A percentile compares a stretch with the other conserved stretches of the same genome.
Evolutionary conservation across 148 eudicot species (phyloP).

Genomic region (Spergularia marina): DNA sequence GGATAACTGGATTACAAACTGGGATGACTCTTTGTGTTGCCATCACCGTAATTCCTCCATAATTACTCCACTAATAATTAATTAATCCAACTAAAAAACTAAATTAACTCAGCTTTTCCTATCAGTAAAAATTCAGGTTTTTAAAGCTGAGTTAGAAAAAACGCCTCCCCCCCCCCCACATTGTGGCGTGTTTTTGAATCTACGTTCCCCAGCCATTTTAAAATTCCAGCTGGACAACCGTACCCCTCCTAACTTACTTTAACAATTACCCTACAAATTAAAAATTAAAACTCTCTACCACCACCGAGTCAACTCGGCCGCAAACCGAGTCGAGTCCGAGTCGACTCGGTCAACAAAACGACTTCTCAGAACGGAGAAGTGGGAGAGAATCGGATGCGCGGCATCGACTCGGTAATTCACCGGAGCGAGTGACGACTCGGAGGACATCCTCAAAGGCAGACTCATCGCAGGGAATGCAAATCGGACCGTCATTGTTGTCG

Average conservation of each 20-base stretch:
- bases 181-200: constrained; percentile 8
- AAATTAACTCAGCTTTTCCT: constrained; percentile 20
- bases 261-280: background rate
- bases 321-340: background rate
- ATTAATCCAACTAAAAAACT: constrained; percentile 1
- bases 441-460: constrained; percentile 37
- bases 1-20: constrained; percentile 6
- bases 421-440: constrained; percentile 30
- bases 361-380: constrained; percentile 21
- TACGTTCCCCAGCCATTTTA: background rate
- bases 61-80: background rate
- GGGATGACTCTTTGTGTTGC: constrained; percentile 24
- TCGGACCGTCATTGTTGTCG: constrained; percentile 39
- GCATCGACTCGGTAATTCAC: background rate
- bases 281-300: no score
- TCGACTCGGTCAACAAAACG: constrained; percentile 23
- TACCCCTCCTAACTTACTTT: no score
- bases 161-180: constrained; percentile 13
- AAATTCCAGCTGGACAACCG: constrained; percentile 22
- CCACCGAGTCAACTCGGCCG: constrained; percentile 1
- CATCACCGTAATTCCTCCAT: constrained; percentile 19
- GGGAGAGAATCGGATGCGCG: constrained; percentile 3
- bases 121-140: constrained; percentile 14
- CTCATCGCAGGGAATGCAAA: constrained; percentile 62
- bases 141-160: constrained; percentile 18